Evolutionary conservation across 257 asterid genomes (phyloP).

Genomic region (Nicotiana undulata): DNA sequence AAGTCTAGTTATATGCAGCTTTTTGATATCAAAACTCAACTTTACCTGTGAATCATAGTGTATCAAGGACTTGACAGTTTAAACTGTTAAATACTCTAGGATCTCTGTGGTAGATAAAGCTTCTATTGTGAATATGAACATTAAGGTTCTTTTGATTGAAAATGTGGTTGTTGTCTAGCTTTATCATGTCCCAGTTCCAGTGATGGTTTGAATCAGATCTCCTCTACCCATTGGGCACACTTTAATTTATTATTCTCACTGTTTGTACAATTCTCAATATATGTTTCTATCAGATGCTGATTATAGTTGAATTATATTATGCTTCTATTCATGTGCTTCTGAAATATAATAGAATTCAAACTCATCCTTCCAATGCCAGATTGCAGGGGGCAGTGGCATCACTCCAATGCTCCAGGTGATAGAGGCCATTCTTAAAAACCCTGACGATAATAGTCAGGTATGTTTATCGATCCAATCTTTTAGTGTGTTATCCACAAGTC

Average conservation of each 20-base stretch:
- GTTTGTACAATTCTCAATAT: neutral
- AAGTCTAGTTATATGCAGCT: neutral
- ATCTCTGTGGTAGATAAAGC: neutral
- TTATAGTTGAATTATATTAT: neutral
- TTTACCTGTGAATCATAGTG: neutral
- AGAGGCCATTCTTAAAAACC: constrained; percentile 82
- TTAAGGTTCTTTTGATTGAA: neutral
- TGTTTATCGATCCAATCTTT: constrained; percentile 4
- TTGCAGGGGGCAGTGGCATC: constrained; percentile 95
- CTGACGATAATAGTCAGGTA: constrained; percentile 88
- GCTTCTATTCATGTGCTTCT: neutral
- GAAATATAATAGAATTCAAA: neutral
- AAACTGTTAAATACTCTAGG: neutral
- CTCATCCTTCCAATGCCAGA: constrained; percentile 32
- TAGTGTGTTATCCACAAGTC: neutral
- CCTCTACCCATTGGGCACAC: neutral
- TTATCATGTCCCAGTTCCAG: neutral
- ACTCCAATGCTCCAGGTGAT: constrained; percentile 98
- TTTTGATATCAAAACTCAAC: neutral
- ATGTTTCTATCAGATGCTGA: neutral
- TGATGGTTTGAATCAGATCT: neutral
- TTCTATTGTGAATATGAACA: too few relatives aligned
- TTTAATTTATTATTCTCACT: neutral
- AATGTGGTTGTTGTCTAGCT: neutral
- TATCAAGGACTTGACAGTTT: neutral